These are phyloP conservation scores for Orbilia blumenaviensis DNA, from an alignment of 2,329 filamentous ascomycete genomes.

Conservation along the genomic window DNA sequence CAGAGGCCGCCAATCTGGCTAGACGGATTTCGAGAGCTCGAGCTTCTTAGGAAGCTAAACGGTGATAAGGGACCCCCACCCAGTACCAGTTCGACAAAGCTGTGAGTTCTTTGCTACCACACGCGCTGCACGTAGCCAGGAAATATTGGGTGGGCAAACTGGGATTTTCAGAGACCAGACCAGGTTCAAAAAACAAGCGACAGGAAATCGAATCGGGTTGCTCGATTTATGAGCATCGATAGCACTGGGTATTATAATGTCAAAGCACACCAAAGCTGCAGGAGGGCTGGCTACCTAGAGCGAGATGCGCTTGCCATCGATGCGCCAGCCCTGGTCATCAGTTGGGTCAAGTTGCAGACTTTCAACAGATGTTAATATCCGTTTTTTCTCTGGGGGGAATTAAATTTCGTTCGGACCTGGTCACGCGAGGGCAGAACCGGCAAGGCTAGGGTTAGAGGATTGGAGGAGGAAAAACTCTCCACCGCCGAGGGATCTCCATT, in stretches of 20 bases:
- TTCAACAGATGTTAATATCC: constrained; percentile 8
- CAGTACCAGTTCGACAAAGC: not conserved
- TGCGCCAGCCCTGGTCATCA: not conserved
- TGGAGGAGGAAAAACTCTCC: not conserved
- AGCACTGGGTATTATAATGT: constrained; percentile 41
- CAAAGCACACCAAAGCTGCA: constrained; percentile 42
- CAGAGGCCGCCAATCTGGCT: not conserved
- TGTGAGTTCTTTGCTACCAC: not conserved
- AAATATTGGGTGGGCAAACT: constrained; percentile 4
- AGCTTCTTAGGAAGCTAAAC: not conserved
- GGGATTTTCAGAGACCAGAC: constrained; percentile 22
- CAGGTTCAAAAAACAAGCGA: constrained; percentile 45
- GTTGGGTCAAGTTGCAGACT: constrained; percentile 4
- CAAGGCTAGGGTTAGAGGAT: not conserved
- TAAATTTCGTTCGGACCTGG: constrained; percentile 20
- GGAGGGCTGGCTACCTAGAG: constrained; percentile 45
- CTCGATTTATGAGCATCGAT: constrained; percentile 18
- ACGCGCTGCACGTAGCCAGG: not conserved
- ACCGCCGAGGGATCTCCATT: not conserved
- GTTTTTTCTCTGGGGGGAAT: constrained; percentile 29
- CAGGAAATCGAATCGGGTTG: constrained; percentile 24
- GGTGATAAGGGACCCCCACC: not conserved
- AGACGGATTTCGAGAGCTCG: not conserved
- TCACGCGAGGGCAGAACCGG: constrained; percentile 25
- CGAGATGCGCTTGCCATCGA: constrained; percentile 20